Conservation (phyloP, 2,329 filamentous ascomycete species). For the Keithomyces neogunnii region DNA sequence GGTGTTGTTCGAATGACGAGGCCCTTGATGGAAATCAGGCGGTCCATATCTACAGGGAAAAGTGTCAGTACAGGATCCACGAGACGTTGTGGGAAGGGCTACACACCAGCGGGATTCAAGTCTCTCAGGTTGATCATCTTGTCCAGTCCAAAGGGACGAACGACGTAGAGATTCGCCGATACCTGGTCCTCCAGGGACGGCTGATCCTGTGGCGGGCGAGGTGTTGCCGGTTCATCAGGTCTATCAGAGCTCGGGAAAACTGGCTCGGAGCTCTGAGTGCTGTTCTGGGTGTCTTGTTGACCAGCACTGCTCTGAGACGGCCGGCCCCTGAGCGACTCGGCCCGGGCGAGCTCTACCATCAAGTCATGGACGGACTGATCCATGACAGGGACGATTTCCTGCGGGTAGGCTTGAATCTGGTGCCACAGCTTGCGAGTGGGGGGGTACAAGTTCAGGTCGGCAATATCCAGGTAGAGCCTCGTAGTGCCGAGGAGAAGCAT, state of each 20-base stretch:
- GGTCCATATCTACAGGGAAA: conserved; percentile 68
- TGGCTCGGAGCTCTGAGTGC: conserved; percentile 60
- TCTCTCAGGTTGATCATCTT: conserved; percentile 85
- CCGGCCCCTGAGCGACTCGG: conserved; percentile 65
- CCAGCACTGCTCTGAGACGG: conserved; percentile 49
- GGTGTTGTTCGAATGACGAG: conserved; percentile 92
- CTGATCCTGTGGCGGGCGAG: conserved; percentile 31
- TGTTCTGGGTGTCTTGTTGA: conserved; percentile 35
- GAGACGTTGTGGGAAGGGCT: neutral
- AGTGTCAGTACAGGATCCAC: neutral
- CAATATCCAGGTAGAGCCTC: conserved; percentile 79
- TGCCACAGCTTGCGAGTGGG: conserved; percentile 91
- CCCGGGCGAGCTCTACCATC: conserved; percentile 81
- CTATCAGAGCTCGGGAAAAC: conserved; percentile 74
- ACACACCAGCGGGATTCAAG: conserved; percentile 71
- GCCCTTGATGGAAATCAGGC: conserved; percentile 88
- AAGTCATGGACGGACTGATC: conserved; percentile 89
- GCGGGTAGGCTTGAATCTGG: conserved; percentile 86
- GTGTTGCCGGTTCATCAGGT: conserved; percentile 36
- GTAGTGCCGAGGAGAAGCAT: conserved; percentile 84
- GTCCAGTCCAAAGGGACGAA: conserved; percentile 83
- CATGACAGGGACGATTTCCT: conserved; percentile 94
- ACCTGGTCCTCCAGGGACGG: conserved; percentile 71
- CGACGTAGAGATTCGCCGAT: conserved; percentile 70
- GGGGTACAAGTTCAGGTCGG: conserved; percentile 86